These are phyloP conservation scores for Colletotrichum plurivorum DNA, from an alignment of 2,329 filamentous ascomycete genomes.

Conservation along the genomic window DNA sequence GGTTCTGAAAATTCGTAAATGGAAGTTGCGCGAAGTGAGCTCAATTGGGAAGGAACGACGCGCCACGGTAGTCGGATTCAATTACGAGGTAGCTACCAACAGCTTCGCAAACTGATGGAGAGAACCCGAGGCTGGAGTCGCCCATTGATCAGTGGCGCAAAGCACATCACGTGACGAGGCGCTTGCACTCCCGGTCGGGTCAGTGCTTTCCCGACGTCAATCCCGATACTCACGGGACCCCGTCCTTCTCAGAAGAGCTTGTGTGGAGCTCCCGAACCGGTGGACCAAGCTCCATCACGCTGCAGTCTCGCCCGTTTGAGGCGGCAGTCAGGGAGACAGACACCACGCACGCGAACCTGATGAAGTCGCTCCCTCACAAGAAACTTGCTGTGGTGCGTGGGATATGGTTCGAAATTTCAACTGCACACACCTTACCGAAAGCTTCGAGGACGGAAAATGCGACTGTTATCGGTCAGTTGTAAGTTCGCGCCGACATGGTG, in stretches of 20 bases:
- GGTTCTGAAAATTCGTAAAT: background rate
- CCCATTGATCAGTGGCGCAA: slow-evolving; percentile 9
- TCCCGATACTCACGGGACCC: slow-evolving; percentile 22
- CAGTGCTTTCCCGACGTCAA: slow-evolving; percentile 22
- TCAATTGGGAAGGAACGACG: slow-evolving; percentile 17
- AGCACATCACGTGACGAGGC: background rate
- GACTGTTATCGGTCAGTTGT: too few relatives aligned
- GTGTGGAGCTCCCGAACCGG: slow-evolving; percentile 29
- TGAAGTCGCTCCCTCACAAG: too few relatives aligned
- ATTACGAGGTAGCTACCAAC: background rate
- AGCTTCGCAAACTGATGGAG: slow-evolving; percentile 9
- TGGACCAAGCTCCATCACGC: slow-evolving; percentile 31
- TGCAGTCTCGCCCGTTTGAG: background rate
- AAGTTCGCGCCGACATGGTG: too few relatives aligned
- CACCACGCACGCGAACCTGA: background rate
- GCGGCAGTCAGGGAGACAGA: too few relatives aligned
- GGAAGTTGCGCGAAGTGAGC: slow-evolving; percentile 12
- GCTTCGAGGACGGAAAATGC: too few relatives aligned
- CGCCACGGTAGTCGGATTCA: background rate
- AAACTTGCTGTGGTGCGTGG: too few relatives aligned
- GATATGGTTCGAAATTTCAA: too few relatives aligned
- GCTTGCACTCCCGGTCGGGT: slow-evolving; percentile 16
- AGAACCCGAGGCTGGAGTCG: slow-evolving; percentile 1
- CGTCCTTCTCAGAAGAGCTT: slow-evolving; percentile 28
- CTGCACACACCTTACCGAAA: too few relatives aligned